phyloP scores from a whole-genome alignment of 2,329 filamentous ascomycete genomes.

The Cyphellophora attinorum region DNA sequence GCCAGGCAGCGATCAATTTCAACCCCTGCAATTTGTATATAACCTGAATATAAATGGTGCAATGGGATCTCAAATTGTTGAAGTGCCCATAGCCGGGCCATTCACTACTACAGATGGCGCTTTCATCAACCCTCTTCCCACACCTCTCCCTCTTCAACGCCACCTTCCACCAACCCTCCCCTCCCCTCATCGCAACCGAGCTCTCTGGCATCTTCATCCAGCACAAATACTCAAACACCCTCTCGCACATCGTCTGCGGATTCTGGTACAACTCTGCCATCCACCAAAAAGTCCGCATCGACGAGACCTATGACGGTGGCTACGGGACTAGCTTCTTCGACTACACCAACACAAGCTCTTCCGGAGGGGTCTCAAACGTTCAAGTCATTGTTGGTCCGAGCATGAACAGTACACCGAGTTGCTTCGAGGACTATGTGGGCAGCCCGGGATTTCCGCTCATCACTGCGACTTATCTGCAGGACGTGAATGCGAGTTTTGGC shows the following conservation, averaged over 20 bases:
- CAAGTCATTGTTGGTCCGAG: slow-evolving; percentile 20
- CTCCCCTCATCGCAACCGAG: slow-evolving; percentile 23
- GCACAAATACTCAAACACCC: slow-evolving; percentile 32
- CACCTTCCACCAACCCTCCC: slow-evolving; percentile 25
- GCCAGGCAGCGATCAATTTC: too few species aligned
- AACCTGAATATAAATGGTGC: too few species aligned
- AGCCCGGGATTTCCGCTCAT: slow-evolving; percentile 31
- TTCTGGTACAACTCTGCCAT: slow-evolving; percentile 27
- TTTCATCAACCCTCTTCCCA: too few species aligned
- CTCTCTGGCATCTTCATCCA: slow-evolving; percentile 27
- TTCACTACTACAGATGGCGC: too few species aligned
- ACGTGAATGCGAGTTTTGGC: slow-evolving; percentile 14
- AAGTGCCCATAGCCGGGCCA: too few species aligned
- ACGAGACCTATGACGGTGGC: slow-evolving; percentile 22
- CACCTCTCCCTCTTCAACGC: too few species aligned
- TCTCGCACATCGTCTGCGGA: slow-evolving; percentile 30
- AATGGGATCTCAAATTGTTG: too few species aligned
- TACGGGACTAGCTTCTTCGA: slow-evolving; percentile 26
- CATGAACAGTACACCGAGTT: slow-evolving; percentile 10
- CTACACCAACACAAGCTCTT: slow-evolving; percentile 26
- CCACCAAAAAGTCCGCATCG: slow-evolving; percentile 21
- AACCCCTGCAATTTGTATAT: too few species aligned
- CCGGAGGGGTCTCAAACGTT: slow-evolving; percentile 27
- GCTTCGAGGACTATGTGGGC: slow-evolving; percentile 26
- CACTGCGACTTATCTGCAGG: slow-evolving; percentile 20